phyloP scores from a whole-genome alignment of 2,329 filamentous ascomycete species.

The Calonectria pseudoreteaudii region DNA sequence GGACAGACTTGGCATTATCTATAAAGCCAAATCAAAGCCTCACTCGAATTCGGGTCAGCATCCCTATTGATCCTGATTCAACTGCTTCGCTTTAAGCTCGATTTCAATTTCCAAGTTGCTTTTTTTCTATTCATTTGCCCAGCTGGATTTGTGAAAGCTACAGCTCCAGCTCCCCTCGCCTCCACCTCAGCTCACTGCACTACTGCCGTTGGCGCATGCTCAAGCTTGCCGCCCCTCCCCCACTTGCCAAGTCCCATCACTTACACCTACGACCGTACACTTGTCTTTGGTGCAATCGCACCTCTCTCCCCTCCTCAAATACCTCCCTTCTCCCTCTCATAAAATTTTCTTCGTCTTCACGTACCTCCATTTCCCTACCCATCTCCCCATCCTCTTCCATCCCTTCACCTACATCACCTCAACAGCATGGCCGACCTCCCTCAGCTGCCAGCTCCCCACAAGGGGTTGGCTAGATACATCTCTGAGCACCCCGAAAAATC shows the following conservation, averaged over 20 bases:
- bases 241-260: constrained; percentile 13
- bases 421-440: constrained; percentile 57
- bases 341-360: not conserved
- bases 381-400: not conserved
- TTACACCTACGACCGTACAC: constrained; percentile 12
- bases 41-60: constrained; percentile 8
- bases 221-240: constrained; percentile 18
- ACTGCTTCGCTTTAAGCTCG: not conserved
- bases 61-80: not conserved
- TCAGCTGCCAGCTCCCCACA: constrained; percentile 58
- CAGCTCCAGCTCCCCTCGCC: not conserved
- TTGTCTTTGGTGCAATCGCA: not conserved
- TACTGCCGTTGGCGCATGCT: constrained; percentile 17
- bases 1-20: constrained; percentile 15
- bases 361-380: not conserved
- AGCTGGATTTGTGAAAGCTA: not conserved
- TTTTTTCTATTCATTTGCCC: not conserved
- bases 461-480: constrained; percentile 65
- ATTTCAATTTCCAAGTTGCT: not conserved
- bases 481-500: constrained; percentile 63
- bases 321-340: not conserved
- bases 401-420: not conserved
- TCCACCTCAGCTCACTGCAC: constrained; percentile 10
- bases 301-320: not conserved
- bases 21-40: constrained; percentile 34